A percentile compares a stretch with the other conserved stretches of the same genome.
phyloP scores from a whole-genome alignment of 495 filamentous ascomycete genomes.

The Penicillium maclennaniae region DNA sequence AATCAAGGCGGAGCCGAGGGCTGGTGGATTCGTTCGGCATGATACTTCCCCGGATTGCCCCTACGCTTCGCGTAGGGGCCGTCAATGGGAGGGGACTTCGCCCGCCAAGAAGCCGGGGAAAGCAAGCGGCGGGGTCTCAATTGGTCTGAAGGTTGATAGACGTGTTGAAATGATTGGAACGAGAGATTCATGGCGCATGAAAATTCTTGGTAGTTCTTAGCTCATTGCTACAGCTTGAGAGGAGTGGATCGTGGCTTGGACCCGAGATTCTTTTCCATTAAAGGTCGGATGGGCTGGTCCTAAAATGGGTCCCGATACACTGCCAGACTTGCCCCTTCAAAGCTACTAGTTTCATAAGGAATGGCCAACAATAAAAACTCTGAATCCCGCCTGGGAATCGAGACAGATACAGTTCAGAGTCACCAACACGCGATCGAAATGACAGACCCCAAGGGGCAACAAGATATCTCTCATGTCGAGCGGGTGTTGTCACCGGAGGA shows the following conservation, averaged over 20 bases:
- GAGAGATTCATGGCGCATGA: background rate
- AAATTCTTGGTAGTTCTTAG: too few relatives aligned
- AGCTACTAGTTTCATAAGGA: background rate
- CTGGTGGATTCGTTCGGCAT: background rate
- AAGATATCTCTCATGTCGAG: conserved; percentile 50
- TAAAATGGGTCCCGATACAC: too few relatives aligned
- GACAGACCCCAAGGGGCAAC: conserved; percentile 16
- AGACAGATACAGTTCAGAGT: conserved; percentile 1
- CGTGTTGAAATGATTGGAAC: too few relatives aligned
- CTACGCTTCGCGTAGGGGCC: background rate
- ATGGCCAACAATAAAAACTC: conserved; percentile 9
- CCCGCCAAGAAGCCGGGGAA: background rate
- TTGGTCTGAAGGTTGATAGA: background rate
- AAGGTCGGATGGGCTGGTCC: too few relatives aligned
- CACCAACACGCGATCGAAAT: conserved; percentile 7
- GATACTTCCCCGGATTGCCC: background rate
- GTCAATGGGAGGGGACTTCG: background rate
- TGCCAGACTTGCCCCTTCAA: too few relatives aligned
- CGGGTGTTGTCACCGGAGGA: conserved; percentile 37
- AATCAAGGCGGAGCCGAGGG: background rate
- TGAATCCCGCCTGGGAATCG: conserved; percentile 3
- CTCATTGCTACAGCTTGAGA: too few relatives aligned
- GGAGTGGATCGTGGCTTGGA: too few relatives aligned
- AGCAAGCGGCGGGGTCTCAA: background rate
- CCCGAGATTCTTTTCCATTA: too few relatives aligned